These are phyloP conservation scores for Tarenaya hassleriana DNA, from an alignment of 345 rosid genomes.

Conservation along the genomic window DNA sequence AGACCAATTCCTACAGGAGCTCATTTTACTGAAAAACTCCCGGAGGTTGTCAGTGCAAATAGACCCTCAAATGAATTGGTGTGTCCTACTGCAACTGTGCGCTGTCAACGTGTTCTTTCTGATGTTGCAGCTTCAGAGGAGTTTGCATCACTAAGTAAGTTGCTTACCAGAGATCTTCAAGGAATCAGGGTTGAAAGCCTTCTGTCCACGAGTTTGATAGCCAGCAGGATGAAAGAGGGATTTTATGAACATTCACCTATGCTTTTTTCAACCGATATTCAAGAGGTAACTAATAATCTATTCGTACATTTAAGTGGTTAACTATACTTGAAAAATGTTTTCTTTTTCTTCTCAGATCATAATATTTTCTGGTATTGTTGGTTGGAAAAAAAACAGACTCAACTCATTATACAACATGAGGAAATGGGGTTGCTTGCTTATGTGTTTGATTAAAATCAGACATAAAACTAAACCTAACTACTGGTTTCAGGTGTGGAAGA, in stretches of 20 bases:
- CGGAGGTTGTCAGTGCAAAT: slow-evolving; percentile 31
- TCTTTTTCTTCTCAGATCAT: background rate
- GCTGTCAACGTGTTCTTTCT: slow-evolving; percentile 58
- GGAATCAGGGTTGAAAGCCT: slow-evolving; percentile 52
- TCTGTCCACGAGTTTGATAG: slow-evolving; percentile 43
- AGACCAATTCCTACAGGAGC: slow-evolving; percentile 33
- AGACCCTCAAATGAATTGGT: slow-evolving; percentile 32
- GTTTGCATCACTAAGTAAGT: slow-evolving; percentile 63
- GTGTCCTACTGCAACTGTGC: slow-evolving; percentile 37
- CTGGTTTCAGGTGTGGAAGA: slow-evolving; percentile 56
- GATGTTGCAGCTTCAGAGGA: slow-evolving; percentile 60
- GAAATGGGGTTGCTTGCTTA: slow-evolving; percentile 13
- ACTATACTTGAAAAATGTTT: slow-evolving; percentile 4
- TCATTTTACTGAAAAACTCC: slow-evolving; percentile 27
- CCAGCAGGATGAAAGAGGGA: slow-evolving; percentile 74
- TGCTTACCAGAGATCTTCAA: slow-evolving; percentile 62
- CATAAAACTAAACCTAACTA: slow-evolving; percentile 11
- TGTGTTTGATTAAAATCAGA: slow-evolving; percentile 3
- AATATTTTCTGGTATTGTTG: background rate
- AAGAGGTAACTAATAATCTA: slow-evolving; percentile 42
- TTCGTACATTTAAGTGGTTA: slow-evolving; percentile 9
- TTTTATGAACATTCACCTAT: slow-evolving; percentile 56
- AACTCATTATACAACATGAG: slow-evolving; percentile 5
- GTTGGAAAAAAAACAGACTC: slow-evolving; percentile 8
- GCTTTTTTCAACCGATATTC: slow-evolving; percentile 58